Conservation (phyloP, 495 filamentous ascomycete species). For the Baudoinia panamericana region DNA sequence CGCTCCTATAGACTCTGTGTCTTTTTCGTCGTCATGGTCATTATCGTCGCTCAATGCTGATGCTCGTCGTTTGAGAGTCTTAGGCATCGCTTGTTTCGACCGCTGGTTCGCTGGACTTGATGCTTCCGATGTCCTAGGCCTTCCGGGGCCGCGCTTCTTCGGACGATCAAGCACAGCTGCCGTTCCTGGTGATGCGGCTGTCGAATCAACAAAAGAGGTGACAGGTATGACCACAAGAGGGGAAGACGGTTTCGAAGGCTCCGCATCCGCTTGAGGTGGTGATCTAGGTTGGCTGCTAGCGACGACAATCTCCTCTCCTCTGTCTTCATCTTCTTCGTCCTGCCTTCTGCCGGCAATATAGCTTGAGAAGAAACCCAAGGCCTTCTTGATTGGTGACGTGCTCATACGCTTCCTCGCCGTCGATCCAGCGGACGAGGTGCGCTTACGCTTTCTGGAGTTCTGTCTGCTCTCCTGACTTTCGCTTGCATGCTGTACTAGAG, state of each 20-base stretch:
- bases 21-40: too few relatives aligned
- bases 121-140: slow-evolving; percentile 7
- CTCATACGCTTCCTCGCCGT: slow-evolving; percentile 20
- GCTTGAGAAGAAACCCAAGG: slow-evolving; percentile 13
- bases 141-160: slow-evolving; percentile 7
- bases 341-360: slow-evolving; percentile 9
- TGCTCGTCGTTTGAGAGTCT: slow-evolving; percentile 16
- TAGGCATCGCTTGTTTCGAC: neutral
- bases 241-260: neutral
- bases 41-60: slow-evolving; percentile 14
- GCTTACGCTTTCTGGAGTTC: slow-evolving; percentile 20
- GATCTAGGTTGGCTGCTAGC: slow-evolving; percentile 8
- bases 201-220: neutral
- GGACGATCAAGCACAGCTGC: neutral
- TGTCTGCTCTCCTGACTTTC: slow-evolving; percentile 11
- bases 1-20: slow-evolving; percentile 20
- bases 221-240: neutral
- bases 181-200: neutral
- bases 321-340: slow-evolving; percentile 17
- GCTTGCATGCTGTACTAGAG: neutral
- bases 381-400: slow-evolving; percentile 13
- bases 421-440: neutral
- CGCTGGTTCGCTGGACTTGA: neutral
- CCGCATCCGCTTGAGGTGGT: neutral
- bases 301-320: slow-evolving; percentile 25